These are phyloP conservation scores for Talaromyces sp. DNA, from an alignment of 2,329 filamentous ascomycete genomes.

Conservation along the genomic window DNA sequence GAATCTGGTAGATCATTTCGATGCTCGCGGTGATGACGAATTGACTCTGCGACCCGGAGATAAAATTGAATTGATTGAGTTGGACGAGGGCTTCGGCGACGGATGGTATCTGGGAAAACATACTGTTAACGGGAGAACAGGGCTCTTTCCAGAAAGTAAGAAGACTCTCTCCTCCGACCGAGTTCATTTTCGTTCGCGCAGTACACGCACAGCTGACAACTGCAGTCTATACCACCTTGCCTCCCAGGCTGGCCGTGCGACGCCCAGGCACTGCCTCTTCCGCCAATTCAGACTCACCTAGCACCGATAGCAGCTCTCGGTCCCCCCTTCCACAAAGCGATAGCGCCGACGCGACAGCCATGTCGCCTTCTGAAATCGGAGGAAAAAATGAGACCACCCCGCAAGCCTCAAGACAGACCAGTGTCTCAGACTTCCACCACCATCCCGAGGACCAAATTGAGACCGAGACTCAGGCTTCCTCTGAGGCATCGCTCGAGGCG, in stretches of 20 bases:
- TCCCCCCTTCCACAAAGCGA: background rate
- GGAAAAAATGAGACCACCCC: conserved; percentile 32
- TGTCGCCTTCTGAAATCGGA: conserved; percentile 4
- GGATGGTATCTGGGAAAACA: conserved; percentile 58
- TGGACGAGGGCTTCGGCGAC: conserved; percentile 62
- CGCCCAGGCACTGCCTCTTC: conserved; percentile 14
- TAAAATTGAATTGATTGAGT: conserved; percentile 57
- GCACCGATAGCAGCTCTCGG: background rate
- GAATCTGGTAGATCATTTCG: conserved; percentile 71
- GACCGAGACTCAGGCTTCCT: background rate
- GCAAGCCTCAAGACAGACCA: conserved; percentile 34
- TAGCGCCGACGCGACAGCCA: background rate
- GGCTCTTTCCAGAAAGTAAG: conserved; percentile 45
- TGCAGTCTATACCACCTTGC: conserved; percentile 21
- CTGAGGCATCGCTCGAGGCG: conserved; percentile 4
- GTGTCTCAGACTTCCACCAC: conserved; percentile 23
- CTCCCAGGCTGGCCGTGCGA: conserved; percentile 20
- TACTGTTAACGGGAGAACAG: conserved; percentile 34
- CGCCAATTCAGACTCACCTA: conserved; percentile 10
- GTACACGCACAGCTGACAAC: conserved; percentile 4
- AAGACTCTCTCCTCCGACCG: background rate
- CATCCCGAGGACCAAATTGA: conserved; percentile 15
- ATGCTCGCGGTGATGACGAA: conserved; percentile 87
- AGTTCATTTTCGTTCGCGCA: background rate
- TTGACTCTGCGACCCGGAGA: conserved; percentile 75